phyloP scores from a whole-genome alignment of 352 stramenopile species.

The Halophytophthora polymorphica region DNA sequence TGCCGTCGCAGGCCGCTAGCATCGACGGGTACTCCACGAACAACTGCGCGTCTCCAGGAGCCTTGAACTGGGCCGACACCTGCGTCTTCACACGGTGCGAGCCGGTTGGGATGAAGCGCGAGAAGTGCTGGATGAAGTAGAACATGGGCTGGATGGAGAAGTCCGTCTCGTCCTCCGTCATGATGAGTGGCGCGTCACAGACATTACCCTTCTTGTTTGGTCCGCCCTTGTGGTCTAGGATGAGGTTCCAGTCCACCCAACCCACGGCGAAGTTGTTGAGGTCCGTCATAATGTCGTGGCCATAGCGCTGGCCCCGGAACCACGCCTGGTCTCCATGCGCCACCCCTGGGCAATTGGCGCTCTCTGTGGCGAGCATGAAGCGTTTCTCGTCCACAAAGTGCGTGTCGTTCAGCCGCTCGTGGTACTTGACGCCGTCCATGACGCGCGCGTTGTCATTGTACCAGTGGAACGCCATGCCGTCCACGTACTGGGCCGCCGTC shows the following conservation, averaged over 20 bases:
- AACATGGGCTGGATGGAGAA: constrained; percentile 88
- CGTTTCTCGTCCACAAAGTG: constrained; percentile 56
- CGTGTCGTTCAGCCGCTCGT: constrained; percentile 72
- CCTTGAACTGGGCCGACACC: constrained; percentile 40
- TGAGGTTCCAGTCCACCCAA: constrained; percentile 93
- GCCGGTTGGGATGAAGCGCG: constrained; percentile 78
- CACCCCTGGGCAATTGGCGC: constrained; percentile 73
- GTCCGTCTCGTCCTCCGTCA: constrained; percentile 57
- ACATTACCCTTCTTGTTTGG: constrained; percentile 87
- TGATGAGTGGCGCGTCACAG: constrained; percentile 78
- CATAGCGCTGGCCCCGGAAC: constrained; percentile 85
- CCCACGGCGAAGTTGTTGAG: constrained; percentile 85
- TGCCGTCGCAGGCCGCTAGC: constrained; percentile 61
- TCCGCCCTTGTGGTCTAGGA: constrained; percentile 84
- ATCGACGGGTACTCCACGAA: constrained; percentile 58
- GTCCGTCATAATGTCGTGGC: constrained; percentile 89
- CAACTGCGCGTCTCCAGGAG: constrained; percentile 62
- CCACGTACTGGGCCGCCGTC: constrained; percentile 68
- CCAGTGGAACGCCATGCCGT: constrained; percentile 92
- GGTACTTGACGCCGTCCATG: constrained; percentile 71
- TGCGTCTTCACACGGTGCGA: constrained; percentile 64
- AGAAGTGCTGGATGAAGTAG: constrained; percentile 91
- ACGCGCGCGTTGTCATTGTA: constrained; percentile 58
- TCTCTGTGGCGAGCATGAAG: constrained; percentile 73
- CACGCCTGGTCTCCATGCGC: constrained; percentile 57